A percentile compares a stretch with the other conserved stretches of the same genome.
These are phyloP conservation scores for Trichophyton schoenleinii DNA, from an alignment of 2,329 filamentous ascomycete species.

Conservation along the genomic window DNA sequence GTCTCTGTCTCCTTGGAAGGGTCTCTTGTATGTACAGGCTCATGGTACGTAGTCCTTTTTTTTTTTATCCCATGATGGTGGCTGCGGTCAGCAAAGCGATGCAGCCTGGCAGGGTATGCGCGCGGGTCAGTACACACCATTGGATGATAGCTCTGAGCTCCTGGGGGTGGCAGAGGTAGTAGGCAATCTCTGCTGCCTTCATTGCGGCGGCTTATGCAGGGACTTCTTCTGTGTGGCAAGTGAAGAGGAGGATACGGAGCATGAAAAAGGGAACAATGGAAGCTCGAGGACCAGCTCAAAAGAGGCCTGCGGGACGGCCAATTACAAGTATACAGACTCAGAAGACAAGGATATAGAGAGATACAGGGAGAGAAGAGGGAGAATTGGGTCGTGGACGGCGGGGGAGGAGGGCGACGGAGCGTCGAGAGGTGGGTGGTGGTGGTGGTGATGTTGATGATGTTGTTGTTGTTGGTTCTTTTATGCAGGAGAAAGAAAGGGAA, in stretches of 20 bases:
- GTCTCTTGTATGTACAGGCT: constrained; percentile 77
- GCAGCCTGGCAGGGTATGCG: neutral
- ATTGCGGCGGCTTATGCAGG: constrained; percentile 19
- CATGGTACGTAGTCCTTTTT: constrained; percentile 86
- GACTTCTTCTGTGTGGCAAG: neutral
- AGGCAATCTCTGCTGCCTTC: constrained; percentile 44
- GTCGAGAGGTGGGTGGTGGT: too few relatives aligned
- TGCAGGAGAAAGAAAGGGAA: neutral
- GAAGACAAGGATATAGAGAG: neutral
- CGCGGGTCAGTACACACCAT: constrained; percentile 50
- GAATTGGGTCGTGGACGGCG: constrained; percentile 9
- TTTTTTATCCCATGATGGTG: neutral
- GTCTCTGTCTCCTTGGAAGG: constrained; percentile 59
- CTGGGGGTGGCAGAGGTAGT: constrained; percentile 61
- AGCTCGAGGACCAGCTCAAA: constrained; percentile 9
- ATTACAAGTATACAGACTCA: constrained; percentile 7
- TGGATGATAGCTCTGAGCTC: constrained; percentile 75
- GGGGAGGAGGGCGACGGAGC: neutral
- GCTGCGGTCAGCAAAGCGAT: neutral
- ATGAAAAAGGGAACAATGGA: constrained; percentile 11
- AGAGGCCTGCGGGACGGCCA: constrained; percentile 2
- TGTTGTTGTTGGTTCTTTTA: too few relatives aligned
- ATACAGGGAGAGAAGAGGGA: constrained; percentile 2
- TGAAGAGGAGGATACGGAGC: neutral
- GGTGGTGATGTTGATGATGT: too few relatives aligned